Evolutionary conservation across 169 alveolate species (phyloP).

Genomic region (Plasmodium ovale): DNA sequence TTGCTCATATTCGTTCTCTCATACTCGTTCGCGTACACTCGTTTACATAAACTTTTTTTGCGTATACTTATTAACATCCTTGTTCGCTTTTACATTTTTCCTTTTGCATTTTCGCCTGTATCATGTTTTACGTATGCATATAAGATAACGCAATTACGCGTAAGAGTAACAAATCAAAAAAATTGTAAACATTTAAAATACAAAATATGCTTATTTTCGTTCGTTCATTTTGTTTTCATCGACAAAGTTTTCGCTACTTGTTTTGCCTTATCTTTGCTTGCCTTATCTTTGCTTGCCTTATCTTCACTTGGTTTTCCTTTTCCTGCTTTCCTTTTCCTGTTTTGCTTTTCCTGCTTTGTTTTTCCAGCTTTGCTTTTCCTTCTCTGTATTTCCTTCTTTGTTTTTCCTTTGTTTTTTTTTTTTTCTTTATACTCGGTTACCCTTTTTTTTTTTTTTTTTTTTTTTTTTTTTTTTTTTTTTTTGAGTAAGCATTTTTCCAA

Average conservation of each 20-base stretch:
- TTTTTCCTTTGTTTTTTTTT: too few species aligned
- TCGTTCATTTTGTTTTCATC: background rate
- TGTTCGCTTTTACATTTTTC: background rate
- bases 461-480: background rate
- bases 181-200: background rate
- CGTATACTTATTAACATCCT: background rate
- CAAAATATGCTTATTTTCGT: background rate
- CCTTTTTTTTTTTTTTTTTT: constrained; percentile 3
- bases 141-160: background rate
- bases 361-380: background rate
- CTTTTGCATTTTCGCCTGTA: background rate
- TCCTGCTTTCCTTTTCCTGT: background rate
- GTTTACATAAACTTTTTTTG: background rate
- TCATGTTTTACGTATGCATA: too few species aligned
- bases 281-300: too few species aligned
- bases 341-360: background rate
- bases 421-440: background rate
- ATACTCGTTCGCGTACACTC: background rate
- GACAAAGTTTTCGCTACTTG: too few species aligned
- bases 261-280: too few species aligned
- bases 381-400: too few species aligned
- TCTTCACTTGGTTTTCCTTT: too few species aligned
- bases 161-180: too few species aligned
- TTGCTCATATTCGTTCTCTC: background rate
- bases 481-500: too few species aligned